Base-by-base conservation (phyloP, 148 eudicot species). In the Diospyros kaki region DNA sequence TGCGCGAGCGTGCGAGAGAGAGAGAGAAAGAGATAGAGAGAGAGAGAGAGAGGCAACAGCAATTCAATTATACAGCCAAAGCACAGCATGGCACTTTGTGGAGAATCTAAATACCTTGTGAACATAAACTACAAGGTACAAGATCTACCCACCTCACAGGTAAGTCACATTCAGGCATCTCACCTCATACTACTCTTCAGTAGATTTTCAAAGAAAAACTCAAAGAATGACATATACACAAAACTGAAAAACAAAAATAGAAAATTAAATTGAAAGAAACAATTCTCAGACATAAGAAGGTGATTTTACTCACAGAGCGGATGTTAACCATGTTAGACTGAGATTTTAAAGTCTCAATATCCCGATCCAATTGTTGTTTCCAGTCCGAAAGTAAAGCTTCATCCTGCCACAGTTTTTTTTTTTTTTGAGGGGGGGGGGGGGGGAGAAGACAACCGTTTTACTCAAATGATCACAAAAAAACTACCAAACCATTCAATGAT, bases 311-410 rank as follows among this genome's bases (percentile, higher is more conserved):
- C 79, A 95, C 99, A 64, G 91, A 78, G 77, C 87, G 93, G 71
- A 95, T 83, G 83, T 84, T 87, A 67, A 66, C 78, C 60, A 82
- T 77, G 66, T 95, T 95, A 67, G 97, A 85, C 64, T 89, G 94
- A 13, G 92, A 90, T 71, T 89, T 91, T 73, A 93, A 72, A 39
- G 97, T 95, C 81, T 91, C 99, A 50, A 80, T 81, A 81, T 95
- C 99, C 52, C 90, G 91, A 73, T 95, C 98, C 88, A 95, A 82
- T 81, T 87, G 92, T 73, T 89, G 90, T 81, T 93, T 95, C 99
- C 97, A 93, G 68, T 89, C 96, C 18, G 81, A 74, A 38, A 92
- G 87, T 70, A 86, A 75, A 58, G 81, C 75, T 75, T 95, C 99
- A 69, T 95, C 99, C 99, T 95, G 82, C 62, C 60, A 79, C 44